These are phyloP conservation scores for Penicillium taxi DNA, from an alignment of 495 filamentous ascomycete species.

Conservation along the genomic window DNA sequence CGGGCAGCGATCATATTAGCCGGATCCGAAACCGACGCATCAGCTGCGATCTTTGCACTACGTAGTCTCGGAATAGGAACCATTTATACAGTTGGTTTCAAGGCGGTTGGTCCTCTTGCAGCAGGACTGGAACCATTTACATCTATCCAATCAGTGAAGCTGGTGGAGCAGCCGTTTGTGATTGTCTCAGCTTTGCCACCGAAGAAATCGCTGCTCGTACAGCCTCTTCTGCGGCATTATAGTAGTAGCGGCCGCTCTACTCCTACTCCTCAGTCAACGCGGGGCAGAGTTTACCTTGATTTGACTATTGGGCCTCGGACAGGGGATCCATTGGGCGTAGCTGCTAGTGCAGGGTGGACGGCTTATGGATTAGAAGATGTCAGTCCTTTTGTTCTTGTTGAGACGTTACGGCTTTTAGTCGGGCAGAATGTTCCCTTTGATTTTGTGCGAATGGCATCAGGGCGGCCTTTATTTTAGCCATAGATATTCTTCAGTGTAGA, in stretches of 20 bases:
- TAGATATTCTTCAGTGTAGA: no score
- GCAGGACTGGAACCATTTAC: slow-evolving; percentile 68
- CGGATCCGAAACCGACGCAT: slow-evolving; percentile 58
- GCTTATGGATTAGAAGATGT: slow-evolving; percentile 73
- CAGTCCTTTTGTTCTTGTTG: slow-evolving; percentile 72
- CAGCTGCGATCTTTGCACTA: slow-evolving; percentile 66
- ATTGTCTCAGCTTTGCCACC: slow-evolving; percentile 70
- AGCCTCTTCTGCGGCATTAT: slow-evolving; percentile 65
- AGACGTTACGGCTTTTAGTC: slow-evolving; percentile 67
- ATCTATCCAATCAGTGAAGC: slow-evolving; percentile 67
- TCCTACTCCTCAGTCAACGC: slow-evolving; percentile 41
- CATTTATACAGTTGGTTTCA: slow-evolving; percentile 79
- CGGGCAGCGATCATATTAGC: slow-evolving; percentile 68
- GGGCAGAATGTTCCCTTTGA: slow-evolving; percentile 83
- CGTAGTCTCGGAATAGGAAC: slow-evolving; percentile 66
- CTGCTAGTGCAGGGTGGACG: slow-evolving; percentile 63
- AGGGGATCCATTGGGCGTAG: slow-evolving; percentile 59
- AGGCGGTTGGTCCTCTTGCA: slow-evolving; percentile 54
- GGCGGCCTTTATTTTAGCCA: slow-evolving; percentile 57
- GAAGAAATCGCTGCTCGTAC: slow-evolving; percentile 72
- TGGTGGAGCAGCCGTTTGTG: slow-evolving; percentile 67
- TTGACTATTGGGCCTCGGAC: slow-evolving; percentile 62
- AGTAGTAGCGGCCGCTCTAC: slow-evolving; percentile 34
- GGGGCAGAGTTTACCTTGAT: slow-evolving; percentile 73
- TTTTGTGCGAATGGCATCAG: slow-evolving; percentile 72